These are phyloP conservation scores for Coffea canephora DNA, from an alignment of 257 asterid genomes.

Conservation along the genomic window DNA sequence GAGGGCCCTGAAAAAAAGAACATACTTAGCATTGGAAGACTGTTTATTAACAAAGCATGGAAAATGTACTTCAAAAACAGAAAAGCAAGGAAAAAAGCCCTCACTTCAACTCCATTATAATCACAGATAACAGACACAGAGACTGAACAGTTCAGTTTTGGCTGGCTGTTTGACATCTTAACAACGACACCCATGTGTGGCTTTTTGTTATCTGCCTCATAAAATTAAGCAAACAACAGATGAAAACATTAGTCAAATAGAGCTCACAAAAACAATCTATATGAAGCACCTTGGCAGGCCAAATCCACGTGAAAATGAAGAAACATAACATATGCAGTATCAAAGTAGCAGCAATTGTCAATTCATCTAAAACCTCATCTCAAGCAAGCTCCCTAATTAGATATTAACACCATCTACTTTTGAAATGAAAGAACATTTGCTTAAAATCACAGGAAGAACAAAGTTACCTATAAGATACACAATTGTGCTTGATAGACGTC, in stretches of 20 bases:
- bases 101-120: conserved; percentile 60
- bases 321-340: background rate
- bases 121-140: conserved; percentile 77
- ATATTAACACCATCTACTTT: background rate
- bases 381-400: background rate
- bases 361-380: background rate
- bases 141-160: conserved; percentile 67
- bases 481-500: conserved; percentile 58
- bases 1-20: conserved; percentile 60
- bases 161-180: conserved; percentile 58
- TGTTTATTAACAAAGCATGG: conserved; percentile 7
- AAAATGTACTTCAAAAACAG: conserved; percentile 3
- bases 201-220: conserved; percentile 58
- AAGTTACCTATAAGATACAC: conserved; percentile 61
- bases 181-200: conserved; percentile 68
- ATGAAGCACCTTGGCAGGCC: conserved; percentile 3
- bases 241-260: conserved; percentile 15
- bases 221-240: conserved; percentile 24
- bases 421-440: background rate
- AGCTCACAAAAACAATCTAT: background rate
- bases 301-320: conserved; percentile 9
- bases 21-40: conserved; percentile 11
- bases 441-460: conserved; percentile 16
- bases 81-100: conserved; percentile 22
- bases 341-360: background rate